Conservation (phyloP, 2,329 filamentous ascomycete genomes). For the Epichloe coenophiala region DNA sequence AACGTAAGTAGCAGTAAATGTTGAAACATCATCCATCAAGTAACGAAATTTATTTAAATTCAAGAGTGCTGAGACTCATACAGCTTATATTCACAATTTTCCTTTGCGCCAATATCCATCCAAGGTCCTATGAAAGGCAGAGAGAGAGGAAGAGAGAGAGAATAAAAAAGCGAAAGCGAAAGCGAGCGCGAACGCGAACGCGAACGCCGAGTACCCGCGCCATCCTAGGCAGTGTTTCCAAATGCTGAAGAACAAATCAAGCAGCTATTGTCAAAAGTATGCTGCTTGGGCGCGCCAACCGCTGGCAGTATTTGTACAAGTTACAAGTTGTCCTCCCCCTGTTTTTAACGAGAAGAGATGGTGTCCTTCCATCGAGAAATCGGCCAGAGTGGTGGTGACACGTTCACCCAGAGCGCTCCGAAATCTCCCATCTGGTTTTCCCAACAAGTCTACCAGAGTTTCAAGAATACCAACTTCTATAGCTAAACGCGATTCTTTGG, state of each 20-base stretch:
- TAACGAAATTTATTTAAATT: background rate
- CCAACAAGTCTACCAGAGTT: background rate
- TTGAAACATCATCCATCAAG: background rate
- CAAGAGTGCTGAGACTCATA: background rate
- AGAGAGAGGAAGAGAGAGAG: background rate
- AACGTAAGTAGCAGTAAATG: background rate
- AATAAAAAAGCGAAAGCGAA: too few relatives aligned
- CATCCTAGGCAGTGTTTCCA: background rate
- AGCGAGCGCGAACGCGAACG: too few relatives aligned
- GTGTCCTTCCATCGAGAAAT: background rate
- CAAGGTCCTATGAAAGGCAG: background rate
- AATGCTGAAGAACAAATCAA: background rate
- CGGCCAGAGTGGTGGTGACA: background rate
- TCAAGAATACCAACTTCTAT: background rate
- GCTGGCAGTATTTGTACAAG: conserved; percentile 2
- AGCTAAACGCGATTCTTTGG: conserved; percentile 41
- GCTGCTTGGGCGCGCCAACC: background rate
- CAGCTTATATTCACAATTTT: background rate
- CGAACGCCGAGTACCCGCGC: background rate
- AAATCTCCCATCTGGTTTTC: background rate
- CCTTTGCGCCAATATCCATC: background rate
- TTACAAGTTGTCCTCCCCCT: conserved; percentile 1
- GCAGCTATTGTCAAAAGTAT: background rate
- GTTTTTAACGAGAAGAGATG: background rate
- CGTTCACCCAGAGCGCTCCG: background rate